A percentile compares a stretch with the other conserved stretches of the same genome.
These are phyloP conservation scores for Fusarium keratoplasticum DNA, from an alignment of 2,329 filamentous ascomycete genomes.

Conservation along the genomic window DNA sequence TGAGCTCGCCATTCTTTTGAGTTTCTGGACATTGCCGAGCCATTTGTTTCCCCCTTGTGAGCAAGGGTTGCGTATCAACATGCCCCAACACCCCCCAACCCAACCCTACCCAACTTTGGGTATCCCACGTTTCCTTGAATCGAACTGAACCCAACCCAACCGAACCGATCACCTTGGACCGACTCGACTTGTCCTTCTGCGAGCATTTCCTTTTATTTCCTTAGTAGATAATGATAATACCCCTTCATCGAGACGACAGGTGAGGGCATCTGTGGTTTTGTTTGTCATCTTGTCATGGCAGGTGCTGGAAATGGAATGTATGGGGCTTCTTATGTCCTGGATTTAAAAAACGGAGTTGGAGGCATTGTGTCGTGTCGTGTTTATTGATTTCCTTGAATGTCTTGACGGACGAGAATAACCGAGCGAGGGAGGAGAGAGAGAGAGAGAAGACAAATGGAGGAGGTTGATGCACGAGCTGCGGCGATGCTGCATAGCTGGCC, in stretches of 20 bases:
- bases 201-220: slow-evolving; percentile 39
- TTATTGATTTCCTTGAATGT: slow-evolving; percentile 42
- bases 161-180: slow-evolving; percentile 20
- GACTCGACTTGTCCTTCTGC: slow-evolving; percentile 25
- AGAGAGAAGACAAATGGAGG: not conserved
- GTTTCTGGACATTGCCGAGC: slow-evolving; percentile 35
- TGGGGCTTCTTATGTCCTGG: slow-evolving; percentile 40
- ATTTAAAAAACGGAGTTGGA: slow-evolving; percentile 43
- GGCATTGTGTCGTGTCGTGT: slow-evolving; percentile 38
- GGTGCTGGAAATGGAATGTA: slow-evolving; percentile 38
- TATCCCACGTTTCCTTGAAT: slow-evolving; percentile 35
- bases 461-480: slow-evolving; percentile 29
- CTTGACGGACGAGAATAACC: slow-evolving; percentile 35
- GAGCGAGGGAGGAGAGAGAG: not conserved
- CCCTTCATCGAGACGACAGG: slow-evolving; percentile 45
- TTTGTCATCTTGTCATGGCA: slow-evolving; percentile 36
- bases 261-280: slow-evolving; percentile 43
- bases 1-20: slow-evolving; percentile 28
- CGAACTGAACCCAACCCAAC: slow-evolving; percentile 30
- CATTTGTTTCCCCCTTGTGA: slow-evolving; percentile 23
- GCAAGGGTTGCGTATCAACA: not conserved
- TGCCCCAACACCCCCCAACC: not conserved
- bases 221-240: slow-evolving; percentile 52
- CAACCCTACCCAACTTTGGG: slow-evolving; percentile 11
- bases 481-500: slow-evolving; percentile 15